phyloP scores from a whole-genome alignment of 176 grass and related monocot genomes.

The Musa troglodytarum region DNA sequence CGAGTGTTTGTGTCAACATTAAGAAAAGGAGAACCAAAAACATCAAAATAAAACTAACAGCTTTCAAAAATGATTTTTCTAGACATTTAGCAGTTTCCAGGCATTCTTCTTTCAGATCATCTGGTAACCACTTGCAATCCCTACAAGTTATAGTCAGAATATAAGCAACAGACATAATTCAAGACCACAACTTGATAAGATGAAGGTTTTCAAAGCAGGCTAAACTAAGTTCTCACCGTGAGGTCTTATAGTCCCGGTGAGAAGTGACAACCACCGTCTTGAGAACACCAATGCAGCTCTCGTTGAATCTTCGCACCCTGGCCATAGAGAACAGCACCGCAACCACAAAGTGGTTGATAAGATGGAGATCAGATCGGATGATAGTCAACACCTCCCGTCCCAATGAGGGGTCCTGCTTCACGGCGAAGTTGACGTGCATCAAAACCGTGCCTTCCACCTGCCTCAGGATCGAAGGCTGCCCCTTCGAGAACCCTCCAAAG shows the following conservation, averaged over 20 bases:
- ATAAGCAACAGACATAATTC: constrained; percentile 12
- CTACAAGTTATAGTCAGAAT: constrained; percentile 27
- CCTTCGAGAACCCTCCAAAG: constrained; percentile 38
- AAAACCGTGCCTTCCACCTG: constrained; percentile 77
- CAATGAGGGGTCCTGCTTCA: constrained; percentile 77
- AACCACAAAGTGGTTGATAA: constrained; percentile 58
- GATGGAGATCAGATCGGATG: constrained; percentile 45
- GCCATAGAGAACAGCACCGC: constrained; percentile 67
- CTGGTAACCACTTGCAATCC: constrained; percentile 67
- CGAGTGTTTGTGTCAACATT: neutral
- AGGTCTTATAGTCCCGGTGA: constrained; percentile 40
- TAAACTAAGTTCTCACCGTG: constrained; percentile 31
- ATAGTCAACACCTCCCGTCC: constrained; percentile 57
- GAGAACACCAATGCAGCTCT: constrained; percentile 42
- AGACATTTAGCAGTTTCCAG: constrained; percentile 32
- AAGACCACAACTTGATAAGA: constrained; percentile 5
- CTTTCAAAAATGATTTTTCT: constrained; percentile 66
- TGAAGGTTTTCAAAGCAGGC: neutral
- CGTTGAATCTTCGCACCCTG: constrained; percentile 54
- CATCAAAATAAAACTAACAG: constrained; percentile 38
- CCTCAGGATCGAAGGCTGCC: constrained; percentile 44
- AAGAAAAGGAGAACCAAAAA: constrained; percentile 9
- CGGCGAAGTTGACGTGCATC: constrained; percentile 76
- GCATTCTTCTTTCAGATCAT: constrained; percentile 50
- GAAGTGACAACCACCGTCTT: constrained; percentile 31